A percentile compares a stretch with the other conserved stretches of the same genome.
Evolutionary conservation across 108 stramenopile genomes (phyloP).

Genomic region (Cafeteria roenbergensis): DNA sequence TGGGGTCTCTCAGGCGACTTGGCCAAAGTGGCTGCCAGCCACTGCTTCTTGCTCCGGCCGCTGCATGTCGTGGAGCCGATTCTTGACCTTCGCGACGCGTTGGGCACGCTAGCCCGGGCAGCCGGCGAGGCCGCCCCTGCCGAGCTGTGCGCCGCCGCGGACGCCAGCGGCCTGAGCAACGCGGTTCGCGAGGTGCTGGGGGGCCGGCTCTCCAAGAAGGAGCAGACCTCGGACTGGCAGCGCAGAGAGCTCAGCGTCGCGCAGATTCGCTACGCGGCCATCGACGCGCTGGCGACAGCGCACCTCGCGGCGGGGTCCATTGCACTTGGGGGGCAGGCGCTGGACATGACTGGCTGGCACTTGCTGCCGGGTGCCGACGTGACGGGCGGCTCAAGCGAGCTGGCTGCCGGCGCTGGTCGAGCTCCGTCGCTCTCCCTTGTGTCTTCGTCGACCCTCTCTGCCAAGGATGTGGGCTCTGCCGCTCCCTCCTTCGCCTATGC

Average conservation of each 20-base stretch:
- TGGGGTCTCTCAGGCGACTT: neutral
- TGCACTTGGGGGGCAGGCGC: no score
- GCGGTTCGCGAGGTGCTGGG: neutral
- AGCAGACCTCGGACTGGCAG: constrained; percentile 11
- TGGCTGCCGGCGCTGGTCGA: no score
- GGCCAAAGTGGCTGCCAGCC: neutral
- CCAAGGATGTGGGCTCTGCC: no score
- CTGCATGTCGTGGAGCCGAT: neutral
- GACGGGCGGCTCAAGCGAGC: no score
- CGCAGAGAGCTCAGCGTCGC: neutral
- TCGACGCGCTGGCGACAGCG: no score
- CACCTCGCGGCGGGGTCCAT: no score
- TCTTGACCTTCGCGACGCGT: neutral
- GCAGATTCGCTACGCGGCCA: neutral
- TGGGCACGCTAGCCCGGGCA: neutral
- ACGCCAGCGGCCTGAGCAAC: neutral
- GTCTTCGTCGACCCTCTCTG: no score
- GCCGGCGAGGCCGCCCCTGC: no score
- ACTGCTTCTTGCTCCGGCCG: neutral
- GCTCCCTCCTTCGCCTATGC: no score
- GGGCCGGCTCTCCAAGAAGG: neutral
- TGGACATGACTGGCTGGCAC: no score
- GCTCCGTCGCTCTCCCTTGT: no score
- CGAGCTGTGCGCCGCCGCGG: neutral
- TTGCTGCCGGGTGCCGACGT: no score